Conservation (phyloP, 1,284 basidiomycete genomes). For the Tilletia setariae region DNA sequence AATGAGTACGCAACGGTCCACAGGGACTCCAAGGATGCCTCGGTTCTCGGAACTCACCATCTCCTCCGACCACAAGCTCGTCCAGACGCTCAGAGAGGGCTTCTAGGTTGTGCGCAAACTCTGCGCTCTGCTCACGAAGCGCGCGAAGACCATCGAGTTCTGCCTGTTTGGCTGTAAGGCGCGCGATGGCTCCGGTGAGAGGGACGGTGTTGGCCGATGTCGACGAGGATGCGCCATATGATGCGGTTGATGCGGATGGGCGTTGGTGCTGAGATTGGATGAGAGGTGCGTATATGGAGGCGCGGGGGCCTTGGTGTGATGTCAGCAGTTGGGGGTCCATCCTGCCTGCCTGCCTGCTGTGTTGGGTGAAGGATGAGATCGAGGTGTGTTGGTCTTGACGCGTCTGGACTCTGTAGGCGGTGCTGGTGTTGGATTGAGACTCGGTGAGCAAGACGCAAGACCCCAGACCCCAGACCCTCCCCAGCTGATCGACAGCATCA, state of each 20-base stretch:
- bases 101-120: conserved; percentile 46
- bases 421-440: too few relatives aligned
- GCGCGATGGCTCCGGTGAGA: conserved; percentile 15
- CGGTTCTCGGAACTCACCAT: conserved; percentile 34
- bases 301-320: conserved; percentile 3
- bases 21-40: not conserved
- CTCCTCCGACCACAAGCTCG: conserved; percentile 43
- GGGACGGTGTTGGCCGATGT: not conserved
- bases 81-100: conserved; percentile 42
- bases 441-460: too few relatives aligned
- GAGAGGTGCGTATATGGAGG: conserved; percentile 11
- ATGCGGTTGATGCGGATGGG: not conserved
- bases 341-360: not conserved
- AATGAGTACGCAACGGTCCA: not conserved
- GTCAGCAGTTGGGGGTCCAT: conserved; percentile 4
- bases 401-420: not conserved
- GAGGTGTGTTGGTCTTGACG: not conserved
- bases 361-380: not conserved
- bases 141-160: conserved; percentile 45
- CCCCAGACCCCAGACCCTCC: too few relatives aligned
- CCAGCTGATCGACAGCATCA: too few relatives aligned
- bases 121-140: conserved; percentile 43
- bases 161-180: conserved; percentile 44
- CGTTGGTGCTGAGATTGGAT: not conserved
- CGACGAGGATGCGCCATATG: not conserved